These are phyloP conservation scores for Alternaria sp. DNA, from an alignment of 2,329 filamentous ascomycete species.

Conservation along the genomic window DNA sequence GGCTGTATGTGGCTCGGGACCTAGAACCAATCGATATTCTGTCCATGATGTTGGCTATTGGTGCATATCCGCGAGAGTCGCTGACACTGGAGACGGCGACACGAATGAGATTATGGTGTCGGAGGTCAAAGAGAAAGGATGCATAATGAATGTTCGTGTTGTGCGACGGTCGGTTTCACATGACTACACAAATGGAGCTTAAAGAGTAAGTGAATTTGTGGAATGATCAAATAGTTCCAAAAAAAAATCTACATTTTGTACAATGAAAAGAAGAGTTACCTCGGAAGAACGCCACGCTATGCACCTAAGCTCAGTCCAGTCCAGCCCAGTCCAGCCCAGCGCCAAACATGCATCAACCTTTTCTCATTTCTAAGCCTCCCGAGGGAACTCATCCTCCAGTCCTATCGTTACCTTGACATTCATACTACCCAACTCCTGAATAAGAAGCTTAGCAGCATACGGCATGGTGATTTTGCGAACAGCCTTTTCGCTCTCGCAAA, in stretches of 20 bases:
- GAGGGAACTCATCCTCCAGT: slow-evolving; percentile 90
- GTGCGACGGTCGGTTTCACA: too few relatives aligned
- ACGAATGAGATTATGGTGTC: slow-evolving; percentile 29
- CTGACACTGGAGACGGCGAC: slow-evolving; percentile 24
- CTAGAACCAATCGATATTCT: slow-evolving; percentile 51
- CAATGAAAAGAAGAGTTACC: neutral
- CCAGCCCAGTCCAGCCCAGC: neutral
- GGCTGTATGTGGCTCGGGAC: slow-evolving; percentile 51
- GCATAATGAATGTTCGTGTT: neutral
- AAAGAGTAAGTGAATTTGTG: neutral
- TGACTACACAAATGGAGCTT: too few relatives aligned
- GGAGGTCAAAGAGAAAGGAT: slow-evolving; percentile 17
- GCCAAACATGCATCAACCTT: slow-evolving; percentile 8
- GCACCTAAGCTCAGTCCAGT: slow-evolving; percentile 13
- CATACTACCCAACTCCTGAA: slow-evolving; percentile 97
- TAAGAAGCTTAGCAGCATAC: slow-evolving; percentile 93
- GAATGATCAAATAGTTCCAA: neutral
- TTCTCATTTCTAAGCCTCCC: slow-evolving; percentile 13
- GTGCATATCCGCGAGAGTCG: slow-evolving; percentile 27
- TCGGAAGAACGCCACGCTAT: slow-evolving; percentile 29
- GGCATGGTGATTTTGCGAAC: slow-evolving; percentile 96
- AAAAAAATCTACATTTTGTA: neutral
- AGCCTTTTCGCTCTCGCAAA: slow-evolving; percentile 82
- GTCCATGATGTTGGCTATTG: slow-evolving; percentile 49
- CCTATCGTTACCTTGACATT: slow-evolving; percentile 94